Conservation (phyloP, 352 stramenopile genomes). For the Phytophthora nicotianae region DNA sequence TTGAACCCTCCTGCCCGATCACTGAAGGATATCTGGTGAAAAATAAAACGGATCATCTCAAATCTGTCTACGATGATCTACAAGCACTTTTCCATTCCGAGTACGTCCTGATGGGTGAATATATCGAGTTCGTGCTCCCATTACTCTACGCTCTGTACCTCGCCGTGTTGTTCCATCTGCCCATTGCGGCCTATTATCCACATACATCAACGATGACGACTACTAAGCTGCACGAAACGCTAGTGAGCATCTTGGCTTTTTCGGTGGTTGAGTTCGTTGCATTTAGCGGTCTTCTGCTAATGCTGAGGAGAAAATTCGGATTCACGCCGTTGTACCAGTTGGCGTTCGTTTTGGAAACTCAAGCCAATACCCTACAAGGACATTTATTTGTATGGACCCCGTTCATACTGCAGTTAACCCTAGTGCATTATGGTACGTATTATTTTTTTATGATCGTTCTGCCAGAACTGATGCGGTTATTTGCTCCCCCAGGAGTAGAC, state of each 20-base stretch:
- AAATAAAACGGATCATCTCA: neutral
- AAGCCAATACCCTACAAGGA: neutral
- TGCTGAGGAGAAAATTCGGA: too few species aligned
- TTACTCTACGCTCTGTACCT: neutral
- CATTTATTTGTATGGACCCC: neutral
- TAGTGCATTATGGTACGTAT: neutral
- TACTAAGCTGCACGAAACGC: neutral
- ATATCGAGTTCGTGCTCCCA: neutral
- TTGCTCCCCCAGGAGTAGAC: too few species aligned
- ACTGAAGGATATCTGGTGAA: neutral
- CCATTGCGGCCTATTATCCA: neutral
- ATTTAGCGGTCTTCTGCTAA: too few species aligned
- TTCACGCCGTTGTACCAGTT: neutral
- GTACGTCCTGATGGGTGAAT: neutral
- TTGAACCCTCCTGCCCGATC: neutral
- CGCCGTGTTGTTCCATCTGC: neutral
- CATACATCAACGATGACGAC: neutral
- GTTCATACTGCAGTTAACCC: neutral
- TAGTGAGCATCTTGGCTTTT: neutral
- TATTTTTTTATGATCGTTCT: too few species aligned
- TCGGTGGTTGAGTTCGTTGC: neutral
- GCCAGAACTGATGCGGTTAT: too few species aligned
- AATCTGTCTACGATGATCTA: neutral
- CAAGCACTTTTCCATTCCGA: neutral
- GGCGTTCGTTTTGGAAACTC: neutral